These are phyloP conservation scores for Lasiosphaeria ovina DNA, from an alignment of 495 filamentous ascomycete genomes.

Conservation along the genomic window DNA sequence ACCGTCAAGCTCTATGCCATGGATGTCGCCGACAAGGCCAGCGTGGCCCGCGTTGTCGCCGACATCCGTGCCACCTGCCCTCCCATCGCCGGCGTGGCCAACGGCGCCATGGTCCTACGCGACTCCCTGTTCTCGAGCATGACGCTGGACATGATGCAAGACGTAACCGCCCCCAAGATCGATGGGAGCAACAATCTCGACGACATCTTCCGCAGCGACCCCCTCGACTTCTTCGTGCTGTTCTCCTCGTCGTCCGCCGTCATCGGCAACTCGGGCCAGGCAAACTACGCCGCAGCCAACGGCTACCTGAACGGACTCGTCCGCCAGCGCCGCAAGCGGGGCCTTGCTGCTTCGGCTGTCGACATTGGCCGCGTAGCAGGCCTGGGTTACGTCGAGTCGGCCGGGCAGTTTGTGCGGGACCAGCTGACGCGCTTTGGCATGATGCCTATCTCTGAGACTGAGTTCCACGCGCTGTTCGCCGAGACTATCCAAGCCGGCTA, in stretches of 20 bases:
- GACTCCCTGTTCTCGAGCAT: constrained; percentile 10
- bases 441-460: constrained; percentile 7
- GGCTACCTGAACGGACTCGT: constrained; percentile 42
- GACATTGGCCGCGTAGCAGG: constrained; percentile 32
- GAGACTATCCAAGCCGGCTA: constrained; percentile 11
- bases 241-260: constrained; percentile 50
- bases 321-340: constrained; percentile 20
- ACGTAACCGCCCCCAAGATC: constrained; percentile 30
- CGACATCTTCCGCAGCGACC: constrained; percentile 31
- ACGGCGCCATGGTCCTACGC: constrained; percentile 22
- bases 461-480: constrained; percentile 10
- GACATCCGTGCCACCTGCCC: constrained; percentile 8
- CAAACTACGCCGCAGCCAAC: constrained; percentile 53
- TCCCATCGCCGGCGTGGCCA: constrained; percentile 15
- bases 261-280: constrained; percentile 47
- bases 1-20: too few species aligned
- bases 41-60: neutral
- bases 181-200: constrained; percentile 32
- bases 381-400: neutral
- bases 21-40: constrained; percentile 1
- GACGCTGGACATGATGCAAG: constrained; percentile 5
- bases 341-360: constrained; percentile 38
- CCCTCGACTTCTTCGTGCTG: constrained; percentile 57
- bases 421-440: too few species aligned
- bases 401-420: constrained; percentile 19